These are phyloP conservation scores for Amylocarpus encephaloides DNA, from an alignment of 2,329 filamentous ascomycete genomes.

Conservation along the genomic window DNA sequence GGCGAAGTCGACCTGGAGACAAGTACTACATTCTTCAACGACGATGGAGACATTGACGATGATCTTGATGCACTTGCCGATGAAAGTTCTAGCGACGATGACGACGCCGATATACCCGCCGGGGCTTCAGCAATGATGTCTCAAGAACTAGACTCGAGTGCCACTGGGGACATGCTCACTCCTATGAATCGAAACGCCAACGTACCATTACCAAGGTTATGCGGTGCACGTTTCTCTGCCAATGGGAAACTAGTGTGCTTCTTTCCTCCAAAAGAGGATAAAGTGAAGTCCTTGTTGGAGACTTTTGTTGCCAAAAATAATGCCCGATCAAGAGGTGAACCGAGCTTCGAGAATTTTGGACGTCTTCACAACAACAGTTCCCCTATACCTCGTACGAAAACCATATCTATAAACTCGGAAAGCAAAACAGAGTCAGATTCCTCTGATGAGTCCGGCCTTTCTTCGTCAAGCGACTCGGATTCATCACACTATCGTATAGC, in stretches of 20 bases:
- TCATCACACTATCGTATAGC: conserved; percentile 28
- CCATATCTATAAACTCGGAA: conserved; percentile 29
- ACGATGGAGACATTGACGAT: conserved; percentile 53
- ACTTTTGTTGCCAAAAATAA: conserved; percentile 41
- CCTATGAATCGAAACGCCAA: conserved; percentile 44
- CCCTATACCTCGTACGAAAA: conserved; percentile 37
- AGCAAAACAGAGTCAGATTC: conserved; percentile 34
- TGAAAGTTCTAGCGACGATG: conserved; percentile 80
- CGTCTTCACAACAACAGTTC: conserved; percentile 46
- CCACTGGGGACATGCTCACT: conserved; percentile 46
- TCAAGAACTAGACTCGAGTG: conserved; percentile 51
- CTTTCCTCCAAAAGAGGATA: conserved; percentile 60
- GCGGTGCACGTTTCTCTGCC: conserved; percentile 55
- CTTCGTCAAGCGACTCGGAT: conserved; percentile 32
- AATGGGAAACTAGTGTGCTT: conserved; percentile 61
- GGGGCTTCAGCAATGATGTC: conserved; percentile 48
- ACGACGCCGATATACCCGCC: conserved; percentile 47
- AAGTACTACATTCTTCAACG: conserved; percentile 55
- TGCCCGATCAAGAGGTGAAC: conserved; percentile 40
- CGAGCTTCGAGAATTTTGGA: conserved; percentile 58
- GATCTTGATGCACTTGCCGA: conserved; percentile 51
- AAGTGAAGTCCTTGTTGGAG: conserved; percentile 43
- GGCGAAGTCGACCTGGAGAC: conserved; percentile 56
- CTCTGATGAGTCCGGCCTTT: conserved; percentile 29
- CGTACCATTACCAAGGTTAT: conserved; percentile 51